Base-by-base conservation (phyloP, 2,329 filamentous ascomycete genomes). In the Seiridium unicorne region DNA sequence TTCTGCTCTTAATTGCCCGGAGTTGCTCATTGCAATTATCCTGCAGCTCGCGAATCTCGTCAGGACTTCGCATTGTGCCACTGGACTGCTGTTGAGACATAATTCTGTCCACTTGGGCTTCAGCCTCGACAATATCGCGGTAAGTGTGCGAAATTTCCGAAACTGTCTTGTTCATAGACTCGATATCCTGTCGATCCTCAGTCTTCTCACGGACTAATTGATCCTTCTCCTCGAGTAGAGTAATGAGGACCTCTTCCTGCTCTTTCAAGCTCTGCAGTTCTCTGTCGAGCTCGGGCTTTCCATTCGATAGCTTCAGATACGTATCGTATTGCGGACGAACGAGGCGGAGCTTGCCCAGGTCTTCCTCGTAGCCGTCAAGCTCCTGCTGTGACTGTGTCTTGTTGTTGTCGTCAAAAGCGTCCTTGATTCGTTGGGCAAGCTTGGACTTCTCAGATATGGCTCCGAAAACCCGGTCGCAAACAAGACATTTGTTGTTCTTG, bases 1-100 rank as follows among this genome's bases (percentile, higher is more conserved):
- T 81, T 48, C 80, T 83, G 47, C 80, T 80, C 70, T 91, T 92
- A 35, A 87, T 76, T 31, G 77, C 76, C 58, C 89, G 85, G 65
- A 87, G 82, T 69, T 91, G 86, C 62, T 93, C 91, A 26, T 84
- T 84, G 59, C 89, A 82, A 18, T 79, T 76, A 53, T 86, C 86
- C 62, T 93, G 85, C 53, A 93, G 85, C 57, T 91, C 88, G 67
- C 95, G 90, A 57, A 98, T 93, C 65, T 95, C 91, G 58, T 96
- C 91, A 5, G 92, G 83, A 36, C 90, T 91, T 63, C 91, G 86
- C 11, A 85, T 84, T 8, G 82, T 74, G 10, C 85, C 84, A 34
- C 83, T 81, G 11, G 88, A 85, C 68, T 89, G 87, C 70, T 97
- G 90, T 66, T 93, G 92, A 7, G 87, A 87, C 60, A 86, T 81